phyloP scores from a whole-genome alignment of 352 stramenopile genomes.

The Globisporangium canariense region DNA sequence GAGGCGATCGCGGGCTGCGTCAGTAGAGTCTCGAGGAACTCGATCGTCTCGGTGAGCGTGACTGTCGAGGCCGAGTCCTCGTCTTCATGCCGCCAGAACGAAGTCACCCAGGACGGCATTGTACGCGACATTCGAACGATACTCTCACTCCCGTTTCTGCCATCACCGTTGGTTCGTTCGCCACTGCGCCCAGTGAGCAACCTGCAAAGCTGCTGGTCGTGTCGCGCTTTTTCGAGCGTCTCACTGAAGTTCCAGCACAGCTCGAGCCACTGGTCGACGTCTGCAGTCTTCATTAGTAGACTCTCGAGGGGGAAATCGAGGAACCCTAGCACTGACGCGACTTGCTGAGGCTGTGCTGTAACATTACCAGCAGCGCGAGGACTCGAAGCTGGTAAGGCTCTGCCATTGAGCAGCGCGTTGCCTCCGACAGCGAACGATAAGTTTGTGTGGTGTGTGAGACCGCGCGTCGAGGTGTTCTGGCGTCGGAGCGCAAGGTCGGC shows the following conservation, averaged over 20 bases:
- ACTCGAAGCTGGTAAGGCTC: background rate
- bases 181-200: background rate
- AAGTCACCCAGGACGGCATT: background rate
- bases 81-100: background rate
- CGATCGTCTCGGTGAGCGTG: background rate
- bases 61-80: background rate
- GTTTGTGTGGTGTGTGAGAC: background rate
- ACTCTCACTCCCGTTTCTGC: background rate
- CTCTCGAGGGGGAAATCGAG: conserved; percentile 13
- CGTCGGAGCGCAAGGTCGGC: background rate
- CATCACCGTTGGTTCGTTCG: background rate
- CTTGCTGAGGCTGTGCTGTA: background rate
- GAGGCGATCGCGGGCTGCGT: background rate
- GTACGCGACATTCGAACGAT: background rate
- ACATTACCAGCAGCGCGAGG: background rate
- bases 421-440: conserved; percentile 1
- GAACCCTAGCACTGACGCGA: background rate
- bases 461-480: conserved; percentile 4
- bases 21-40: background rate
- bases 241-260: conserved; percentile 12
- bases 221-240: background rate
- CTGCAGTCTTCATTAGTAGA: background rate
- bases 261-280: conserved; percentile 14
- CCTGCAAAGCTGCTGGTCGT: conserved; percentile 5
- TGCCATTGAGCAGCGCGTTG: background rate